phyloP scores from a whole-genome alignment of 495 filamentous ascomycete genomes.

The Durotheca rogersii region DNA sequence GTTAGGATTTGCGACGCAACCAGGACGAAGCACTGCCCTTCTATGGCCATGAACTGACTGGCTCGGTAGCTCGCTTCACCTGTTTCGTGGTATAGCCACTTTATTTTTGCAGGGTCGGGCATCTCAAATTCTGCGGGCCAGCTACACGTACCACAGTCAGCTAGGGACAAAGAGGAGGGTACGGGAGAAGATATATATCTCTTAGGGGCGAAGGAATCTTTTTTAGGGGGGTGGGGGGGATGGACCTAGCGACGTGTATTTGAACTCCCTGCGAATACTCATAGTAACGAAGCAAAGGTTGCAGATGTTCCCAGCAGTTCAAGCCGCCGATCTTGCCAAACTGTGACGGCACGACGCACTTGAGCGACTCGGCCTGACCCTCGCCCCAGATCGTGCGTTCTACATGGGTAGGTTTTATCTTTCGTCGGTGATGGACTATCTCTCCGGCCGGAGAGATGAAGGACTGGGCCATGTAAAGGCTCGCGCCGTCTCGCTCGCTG shows the following conservation, averaged over 20 bases:
- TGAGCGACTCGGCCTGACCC: slow-evolving; percentile 42
- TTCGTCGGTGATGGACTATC: slow-evolving; percentile 49
- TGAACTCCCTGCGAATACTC: slow-evolving; percentile 52
- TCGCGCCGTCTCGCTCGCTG: slow-evolving; percentile 48
- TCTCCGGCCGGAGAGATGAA: slow-evolving; percentile 50
- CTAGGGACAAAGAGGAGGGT: too few relatives aligned
- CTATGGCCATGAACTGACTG: slow-evolving; percentile 51
- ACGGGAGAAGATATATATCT: too few relatives aligned
- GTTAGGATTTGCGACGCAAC: slow-evolving; percentile 48
- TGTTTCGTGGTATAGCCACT: slow-evolving; percentile 37
- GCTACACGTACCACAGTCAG: slow-evolving; percentile 15
- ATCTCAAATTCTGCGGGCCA: slow-evolving; percentile 40
- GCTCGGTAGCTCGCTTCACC: slow-evolving; percentile 38
- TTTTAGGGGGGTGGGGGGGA: too few relatives aligned
- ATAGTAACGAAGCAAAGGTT: slow-evolving; percentile 61
- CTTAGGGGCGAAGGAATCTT: slow-evolving; percentile 14
- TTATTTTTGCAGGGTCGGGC: slow-evolving; percentile 37
- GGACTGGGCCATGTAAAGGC: slow-evolving; percentile 59
- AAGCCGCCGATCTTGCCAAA: slow-evolving; percentile 52
- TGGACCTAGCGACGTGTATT: slow-evolving; percentile 60
- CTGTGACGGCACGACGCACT: slow-evolving; percentile 46
- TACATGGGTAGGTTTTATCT: slow-evolving; percentile 63
- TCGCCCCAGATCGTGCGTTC: slow-evolving; percentile 63
- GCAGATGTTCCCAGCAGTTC: slow-evolving; percentile 60
- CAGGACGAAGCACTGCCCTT: slow-evolving; percentile 54